A percentile compares a stretch with the other conserved stretches of the same genome.
Evolutionary conservation across 306 rosid genomes (phyloP).

Genomic region (Vigna unguiculata): DNA sequence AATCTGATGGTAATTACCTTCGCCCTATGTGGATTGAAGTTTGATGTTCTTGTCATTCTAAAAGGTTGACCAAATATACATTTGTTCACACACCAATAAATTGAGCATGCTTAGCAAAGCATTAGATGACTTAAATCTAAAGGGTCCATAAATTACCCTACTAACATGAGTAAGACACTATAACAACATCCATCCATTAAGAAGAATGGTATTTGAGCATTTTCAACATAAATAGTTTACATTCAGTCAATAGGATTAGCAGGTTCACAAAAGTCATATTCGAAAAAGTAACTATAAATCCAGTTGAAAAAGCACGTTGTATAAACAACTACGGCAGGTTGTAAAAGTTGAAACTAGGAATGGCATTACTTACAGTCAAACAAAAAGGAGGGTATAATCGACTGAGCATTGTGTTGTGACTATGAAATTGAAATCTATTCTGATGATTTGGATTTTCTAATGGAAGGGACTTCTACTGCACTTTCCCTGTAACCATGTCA

Average conservation of each 20-base stretch:
- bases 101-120: neutral
- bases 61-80: no score
- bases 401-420: neutral
- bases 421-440: neutral
- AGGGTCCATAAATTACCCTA: neutral
- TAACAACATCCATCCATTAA: neutral
- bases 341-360: constrained; percentile 5
- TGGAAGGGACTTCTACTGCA: constrained; percentile 48
- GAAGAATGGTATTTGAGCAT: neutral
- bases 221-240: neutral
- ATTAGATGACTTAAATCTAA: neutral
- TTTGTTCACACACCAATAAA: neutral
- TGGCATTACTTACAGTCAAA: constrained; percentile 37
- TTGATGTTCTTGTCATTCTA: neutral
- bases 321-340: neutral
- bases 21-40: neutral
- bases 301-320: constrained; percentile 9
- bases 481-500: constrained; percentile 77
- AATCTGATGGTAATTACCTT: neutral
- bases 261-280: constrained; percentile 1
- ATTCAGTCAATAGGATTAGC: constrained; percentile 3
- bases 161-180: neutral
- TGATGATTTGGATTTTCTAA: constrained; percentile 43
- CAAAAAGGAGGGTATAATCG: constrained; percentile 30
- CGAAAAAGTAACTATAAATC: constrained; percentile 8